phyloP scores from a whole-genome alignment of 164 flowering plant genomes.

The Brasenia schreberi region DNA sequence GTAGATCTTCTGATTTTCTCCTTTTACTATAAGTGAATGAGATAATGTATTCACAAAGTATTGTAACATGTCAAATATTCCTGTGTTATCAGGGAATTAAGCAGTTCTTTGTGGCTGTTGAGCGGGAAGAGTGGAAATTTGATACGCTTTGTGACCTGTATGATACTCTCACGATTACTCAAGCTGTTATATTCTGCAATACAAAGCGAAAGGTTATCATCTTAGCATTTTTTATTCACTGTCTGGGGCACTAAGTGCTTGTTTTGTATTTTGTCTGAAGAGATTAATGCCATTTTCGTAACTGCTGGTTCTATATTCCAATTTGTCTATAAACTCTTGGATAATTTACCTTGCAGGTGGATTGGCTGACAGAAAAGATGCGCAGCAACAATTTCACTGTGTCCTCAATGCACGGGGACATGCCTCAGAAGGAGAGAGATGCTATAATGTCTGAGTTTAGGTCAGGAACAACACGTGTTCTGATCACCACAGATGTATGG shows the following conservation, averaged over 20 bases:
- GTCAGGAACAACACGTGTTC: slow-evolving; percentile 65
- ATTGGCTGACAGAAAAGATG: slow-evolving; percentile 16
- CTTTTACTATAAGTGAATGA: no score
- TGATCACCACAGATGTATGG: slow-evolving; percentile 97
- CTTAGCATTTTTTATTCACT: not conserved
- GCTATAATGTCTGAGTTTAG: slow-evolving; percentile 84
- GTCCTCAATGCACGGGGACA: slow-evolving; percentile 93
- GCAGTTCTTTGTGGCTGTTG: slow-evolving; percentile 95
- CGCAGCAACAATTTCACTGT: slow-evolving; percentile 29
- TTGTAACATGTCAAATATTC: not conserved
- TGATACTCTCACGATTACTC: slow-evolving; percentile 93
- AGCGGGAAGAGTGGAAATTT: slow-evolving; percentile 96
- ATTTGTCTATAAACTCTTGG: no score
- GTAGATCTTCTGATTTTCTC: slow-evolving; percentile 16
- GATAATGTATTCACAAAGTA: no score
- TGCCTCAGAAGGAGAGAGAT: slow-evolving; percentile 97
- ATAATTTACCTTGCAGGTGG: slow-evolving; percentile 7
- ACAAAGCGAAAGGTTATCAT: slow-evolving; percentile 75
- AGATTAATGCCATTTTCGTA: not conserved
- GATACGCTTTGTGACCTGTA: slow-evolving; percentile 93
- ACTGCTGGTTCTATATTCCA: not conserved
- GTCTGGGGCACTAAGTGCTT: not conserved
- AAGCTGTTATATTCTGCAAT: slow-evolving; percentile 98
- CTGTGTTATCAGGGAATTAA: slow-evolving; percentile 68
- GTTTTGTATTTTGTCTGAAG: not conserved